phyloP scores from a whole-genome alignment of 2,329 filamentous ascomycete species.

The Diatrype stigma region DNA sequence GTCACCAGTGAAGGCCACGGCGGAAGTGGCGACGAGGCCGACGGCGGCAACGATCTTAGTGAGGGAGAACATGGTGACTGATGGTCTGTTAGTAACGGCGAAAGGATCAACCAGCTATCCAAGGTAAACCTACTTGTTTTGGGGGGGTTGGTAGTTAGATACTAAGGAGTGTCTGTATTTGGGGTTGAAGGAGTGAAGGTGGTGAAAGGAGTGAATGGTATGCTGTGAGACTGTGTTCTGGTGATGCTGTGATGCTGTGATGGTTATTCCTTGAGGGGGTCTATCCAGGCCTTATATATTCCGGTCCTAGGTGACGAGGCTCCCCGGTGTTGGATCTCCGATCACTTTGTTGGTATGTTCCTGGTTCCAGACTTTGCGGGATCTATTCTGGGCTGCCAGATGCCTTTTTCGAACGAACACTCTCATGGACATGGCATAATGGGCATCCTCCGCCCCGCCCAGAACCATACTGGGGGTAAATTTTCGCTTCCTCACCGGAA shows the following conservation, averaged over 20 bases:
- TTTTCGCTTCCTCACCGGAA: neutral
- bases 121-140: neutral
- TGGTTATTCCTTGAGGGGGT: neutral
- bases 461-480: too few relatives aligned
- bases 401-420: neutral
- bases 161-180: neutral
- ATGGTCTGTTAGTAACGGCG: neutral
- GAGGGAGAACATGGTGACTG: conserved; percentile 21
- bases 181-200: neutral
- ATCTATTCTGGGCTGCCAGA: neutral
- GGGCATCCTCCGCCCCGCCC: neutral
- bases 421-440: neutral
- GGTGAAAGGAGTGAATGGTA: too few relatives aligned
- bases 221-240: neutral
- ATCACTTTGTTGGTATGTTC: too few relatives aligned
- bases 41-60: conserved; percentile 15
- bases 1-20: conserved; percentile 15
- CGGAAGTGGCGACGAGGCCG: conserved; percentile 6
- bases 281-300: neutral
- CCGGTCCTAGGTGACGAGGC: neutral
- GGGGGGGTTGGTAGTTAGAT: neutral
- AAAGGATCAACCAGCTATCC: neutral
- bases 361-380: too few relatives aligned
- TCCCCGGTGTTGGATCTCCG: too few relatives aligned
- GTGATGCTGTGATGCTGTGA: neutral